Percentiles rank a stretch among this genome's conserved stretches.
phyloP scores from a whole-genome alignment of 306 rosid genomes.

The Malus sieversii region DNA sequence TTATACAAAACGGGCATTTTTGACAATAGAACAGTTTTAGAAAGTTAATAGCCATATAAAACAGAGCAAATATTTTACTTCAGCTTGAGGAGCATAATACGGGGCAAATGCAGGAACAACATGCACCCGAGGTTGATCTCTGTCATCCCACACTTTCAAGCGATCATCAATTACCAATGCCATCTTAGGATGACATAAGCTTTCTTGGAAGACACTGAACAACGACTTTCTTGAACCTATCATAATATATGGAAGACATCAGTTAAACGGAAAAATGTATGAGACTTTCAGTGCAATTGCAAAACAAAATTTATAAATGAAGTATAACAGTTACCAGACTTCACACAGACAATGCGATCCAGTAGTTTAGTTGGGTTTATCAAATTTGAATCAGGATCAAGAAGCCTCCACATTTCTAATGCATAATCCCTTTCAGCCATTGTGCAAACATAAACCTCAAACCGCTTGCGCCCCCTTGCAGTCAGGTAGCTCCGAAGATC shows the following conservation, averaged over 20 bases:
- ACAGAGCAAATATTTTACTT: conserved; percentile 38
- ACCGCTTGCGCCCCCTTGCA: conserved; percentile 99
- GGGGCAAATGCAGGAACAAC: conserved; percentile 99
- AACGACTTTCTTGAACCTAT: conserved; percentile 86
- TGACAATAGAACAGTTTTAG: conserved; percentile 8
- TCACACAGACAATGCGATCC: conserved; percentile 93
- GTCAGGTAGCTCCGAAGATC: conserved; percentile 95
- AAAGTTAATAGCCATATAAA: conserved; percentile 4
- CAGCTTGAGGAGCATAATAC: conserved; percentile 96
- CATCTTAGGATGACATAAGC: conserved; percentile 90
- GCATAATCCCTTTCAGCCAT: conserved; percentile 99
- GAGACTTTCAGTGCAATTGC: not conserved
- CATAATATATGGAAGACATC: conserved; percentile 6
- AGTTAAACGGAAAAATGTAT: conserved; percentile 11
- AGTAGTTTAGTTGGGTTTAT: conserved; percentile 74
- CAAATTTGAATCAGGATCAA: conserved; percentile 95
- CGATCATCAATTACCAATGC: conserved; percentile 98
- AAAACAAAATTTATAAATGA: conserved; percentile 12
- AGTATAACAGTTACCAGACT: conserved; percentile 61
- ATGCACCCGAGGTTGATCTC: conserved; percentile 94
- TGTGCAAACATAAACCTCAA: conserved; percentile 98
- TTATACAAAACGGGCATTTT: not conserved
- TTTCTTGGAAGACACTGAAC: conserved; percentile 89
- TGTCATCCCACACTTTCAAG: conserved; percentile 98
- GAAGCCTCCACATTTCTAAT: conserved; percentile 99